phyloP scores from a whole-genome alignment of 2,329 filamentous ascomycete genomes.

The Huntiella bhutanensis region DNA sequence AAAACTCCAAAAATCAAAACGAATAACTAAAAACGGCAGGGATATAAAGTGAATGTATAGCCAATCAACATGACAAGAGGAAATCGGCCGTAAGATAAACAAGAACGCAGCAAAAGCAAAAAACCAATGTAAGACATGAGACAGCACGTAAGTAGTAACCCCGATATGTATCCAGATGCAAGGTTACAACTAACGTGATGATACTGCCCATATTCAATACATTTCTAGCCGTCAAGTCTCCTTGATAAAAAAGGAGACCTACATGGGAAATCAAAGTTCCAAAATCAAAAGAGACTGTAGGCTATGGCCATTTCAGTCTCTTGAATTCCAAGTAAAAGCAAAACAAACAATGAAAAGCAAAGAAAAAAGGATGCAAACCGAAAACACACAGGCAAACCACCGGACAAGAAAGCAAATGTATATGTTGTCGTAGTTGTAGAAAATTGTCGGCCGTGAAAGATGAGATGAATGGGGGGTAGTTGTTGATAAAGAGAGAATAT shows the following conservation, averaged over 20 bases:
- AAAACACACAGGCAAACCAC: slow-evolving; percentile 1
- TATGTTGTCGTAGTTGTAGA: not conserved
- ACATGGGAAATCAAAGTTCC: too few relatives aligned
- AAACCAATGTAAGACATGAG: slow-evolving; percentile 1
- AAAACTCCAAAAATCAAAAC: not conserved
- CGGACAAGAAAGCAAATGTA: not conserved
- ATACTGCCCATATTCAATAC: too few relatives aligned
- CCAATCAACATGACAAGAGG: slow-evolving; percentile 7
- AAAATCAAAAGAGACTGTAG: not conserved
- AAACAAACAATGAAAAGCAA: not conserved
- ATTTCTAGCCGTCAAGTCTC: too few relatives aligned
- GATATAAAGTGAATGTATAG: slow-evolving; percentile 11
- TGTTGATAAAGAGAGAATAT: slow-evolving; percentile 1
- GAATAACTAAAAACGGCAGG: slow-evolving; percentile 1
- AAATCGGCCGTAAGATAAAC: slow-evolving; percentile 8
- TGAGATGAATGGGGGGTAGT: slow-evolving; percentile 1
- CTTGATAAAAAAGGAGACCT: too few relatives aligned
- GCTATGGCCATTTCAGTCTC: not conserved
- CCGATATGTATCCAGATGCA: not conserved
- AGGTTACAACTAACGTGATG: not conserved
- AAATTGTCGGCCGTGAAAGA: slow-evolving; percentile 10
- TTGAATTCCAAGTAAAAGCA: not conserved
- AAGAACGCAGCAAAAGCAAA: slow-evolving; percentile 3
- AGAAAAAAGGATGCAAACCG: not conserved
- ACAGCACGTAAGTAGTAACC: not conserved